A percentile compares a stretch with the other conserved stretches of the same genome.
phyloP scores from a whole-genome alignment of 371 early-diverging fungal species.

The Mortierella sp. region DNA sequence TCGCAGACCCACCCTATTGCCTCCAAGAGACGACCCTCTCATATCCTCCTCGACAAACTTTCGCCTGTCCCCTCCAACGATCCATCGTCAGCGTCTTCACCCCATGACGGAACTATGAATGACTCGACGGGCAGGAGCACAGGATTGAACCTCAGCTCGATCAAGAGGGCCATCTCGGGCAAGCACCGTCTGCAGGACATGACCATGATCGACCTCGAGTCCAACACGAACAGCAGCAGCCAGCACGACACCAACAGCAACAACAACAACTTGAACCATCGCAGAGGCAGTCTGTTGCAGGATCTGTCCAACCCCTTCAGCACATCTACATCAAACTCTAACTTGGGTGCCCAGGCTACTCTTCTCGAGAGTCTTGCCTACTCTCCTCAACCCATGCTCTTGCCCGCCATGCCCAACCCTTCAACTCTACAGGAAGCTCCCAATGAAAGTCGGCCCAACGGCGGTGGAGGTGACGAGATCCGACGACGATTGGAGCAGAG shows the following conservation, averaged over 20 bases:
- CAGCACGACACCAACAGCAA: background rate
- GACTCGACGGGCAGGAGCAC: conserved; percentile 24
- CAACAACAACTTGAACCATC: conserved; percentile 13
- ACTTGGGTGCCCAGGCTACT: conserved; percentile 26
- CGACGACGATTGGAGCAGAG: conserved; percentile 25
- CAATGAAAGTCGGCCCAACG: conserved; percentile 22
- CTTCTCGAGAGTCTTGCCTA: conserved; percentile 30
- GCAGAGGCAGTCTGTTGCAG: conserved; percentile 10
- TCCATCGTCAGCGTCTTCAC: background rate
- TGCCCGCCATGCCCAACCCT: conserved; percentile 24
- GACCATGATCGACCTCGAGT: conserved; percentile 33
- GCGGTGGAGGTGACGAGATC: conserved; percentile 15
- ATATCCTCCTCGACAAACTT: conserved; percentile 17
- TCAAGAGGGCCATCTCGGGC: conserved; percentile 44
- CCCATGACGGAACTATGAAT: conserved; percentile 9
- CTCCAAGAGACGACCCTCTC: conserved; percentile 33
- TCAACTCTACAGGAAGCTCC: conserved; percentile 22
- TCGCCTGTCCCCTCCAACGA: background rate
- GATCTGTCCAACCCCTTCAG: conserved; percentile 20
- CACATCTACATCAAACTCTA: background rate
- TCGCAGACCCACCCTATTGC: conserved; percentile 34
- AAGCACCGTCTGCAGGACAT: conserved; percentile 28
- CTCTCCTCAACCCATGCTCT: conserved; percentile 40
- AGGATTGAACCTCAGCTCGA: conserved; percentile 37
- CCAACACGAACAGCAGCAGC: conserved; percentile 18